A percentile compares a stretch with the other conserved stretches of the same genome.
phyloP scores from a whole-genome alignment of 2,329 filamentous ascomycete genomes.

The Thielaviopsis euricoi region DNA sequence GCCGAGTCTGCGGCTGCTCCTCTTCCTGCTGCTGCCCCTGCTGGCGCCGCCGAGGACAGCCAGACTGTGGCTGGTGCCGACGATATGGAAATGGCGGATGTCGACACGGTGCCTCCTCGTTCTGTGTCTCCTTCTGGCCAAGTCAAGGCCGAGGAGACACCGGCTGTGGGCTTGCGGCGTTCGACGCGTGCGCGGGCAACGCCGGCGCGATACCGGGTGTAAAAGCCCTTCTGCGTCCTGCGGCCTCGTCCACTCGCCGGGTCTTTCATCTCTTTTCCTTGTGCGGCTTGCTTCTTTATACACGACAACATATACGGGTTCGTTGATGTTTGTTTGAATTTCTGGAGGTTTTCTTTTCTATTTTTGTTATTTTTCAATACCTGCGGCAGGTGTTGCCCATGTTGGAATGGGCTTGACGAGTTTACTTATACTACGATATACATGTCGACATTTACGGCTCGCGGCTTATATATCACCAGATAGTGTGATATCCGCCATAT shows the following conservation, averaged over 20 bases:
- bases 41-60: background rate
- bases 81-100: background rate
- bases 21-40: background rate
- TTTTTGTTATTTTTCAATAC: background rate
- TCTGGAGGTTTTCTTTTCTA: background rate
- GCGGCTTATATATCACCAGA: background rate
- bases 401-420: background rate
- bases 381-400: background rate
- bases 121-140: background rate
- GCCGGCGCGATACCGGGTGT: background rate
- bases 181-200: background rate
- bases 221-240: background rate
- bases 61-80: background rate
- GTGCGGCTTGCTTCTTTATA: background rate
- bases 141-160: background rate
- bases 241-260: background rate
- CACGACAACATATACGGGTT: background rate
- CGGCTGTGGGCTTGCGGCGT: background rate
- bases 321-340: background rate
- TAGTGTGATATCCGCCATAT: background rate
- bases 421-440: background rate
- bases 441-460: background rate
- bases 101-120: background rate
- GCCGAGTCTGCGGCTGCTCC: background rate
- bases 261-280: background rate